Base-by-base conservation (phyloP, 495 filamentous ascomycete genomes). In the Cairneyella variabilis region DNA sequence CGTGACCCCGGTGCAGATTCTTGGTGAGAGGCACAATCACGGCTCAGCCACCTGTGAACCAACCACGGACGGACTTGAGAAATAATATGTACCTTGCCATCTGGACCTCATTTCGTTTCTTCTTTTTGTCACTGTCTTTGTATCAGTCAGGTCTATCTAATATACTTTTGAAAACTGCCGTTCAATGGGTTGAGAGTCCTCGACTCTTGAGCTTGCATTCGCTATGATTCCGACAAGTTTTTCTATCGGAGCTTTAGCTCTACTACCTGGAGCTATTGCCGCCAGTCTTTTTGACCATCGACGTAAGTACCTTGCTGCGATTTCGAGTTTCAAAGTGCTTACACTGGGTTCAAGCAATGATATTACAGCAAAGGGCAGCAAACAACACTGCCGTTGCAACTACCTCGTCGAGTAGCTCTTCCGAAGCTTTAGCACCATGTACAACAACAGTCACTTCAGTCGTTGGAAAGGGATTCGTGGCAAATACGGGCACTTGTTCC, bases 151-250 rank as follows among this genome's bases (percentile, higher is more conserved):
- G 27, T 38, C 26, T 25, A 11, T 21, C 26, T 27, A 25, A 14
- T 9, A n/a, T 27, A 3, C 14, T 12, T 20, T 27, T 41, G 28
- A 26, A 40, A 39, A 16, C 48, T 41, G 27, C 20, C 22, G 22
- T 48, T 57, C 40, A 30, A 47, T 51, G 21, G 48, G 34, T 28
- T 48, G 48, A 38, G 27, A 41, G 4, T 49, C 30, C n/a, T 16
- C 34, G 25, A 8, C n/a, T 47, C 16, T 37, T 28, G 17, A 5
- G 22, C 39, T 28, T 47, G 39, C 40, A 44, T 40, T 37, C 42
- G 47, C 53, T 41, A 57, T 57, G 55, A 36, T 42, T 48, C 25
- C 38, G 14, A 32, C 42, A 23, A 48, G 20, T 9, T 28, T 57
- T 4, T 26, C 48, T 16, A 21, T 53, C 18, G 54, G 47, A 26